These are phyloP conservation scores for Stephanodiscus minutulus DNA, from an alignment of 108 stramenopile species.

Conservation along the genomic window DNA sequence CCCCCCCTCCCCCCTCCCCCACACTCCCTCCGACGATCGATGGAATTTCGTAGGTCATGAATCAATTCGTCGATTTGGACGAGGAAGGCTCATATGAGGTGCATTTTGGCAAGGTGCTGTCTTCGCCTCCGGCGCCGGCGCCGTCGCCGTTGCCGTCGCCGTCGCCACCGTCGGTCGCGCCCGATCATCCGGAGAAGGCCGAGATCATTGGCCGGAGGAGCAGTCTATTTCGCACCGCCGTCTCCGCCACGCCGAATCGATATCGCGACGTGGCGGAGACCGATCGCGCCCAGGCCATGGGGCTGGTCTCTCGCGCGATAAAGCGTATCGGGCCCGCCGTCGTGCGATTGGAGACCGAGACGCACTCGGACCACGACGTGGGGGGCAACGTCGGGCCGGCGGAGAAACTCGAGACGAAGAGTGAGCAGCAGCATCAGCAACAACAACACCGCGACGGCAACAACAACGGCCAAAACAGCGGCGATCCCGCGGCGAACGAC, in stretches of 20 bases:
- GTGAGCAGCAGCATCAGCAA: not conserved
- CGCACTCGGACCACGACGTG: constrained; percentile 37
- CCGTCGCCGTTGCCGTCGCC: constrained; percentile 10
- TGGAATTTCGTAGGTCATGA: constrained; percentile 17
- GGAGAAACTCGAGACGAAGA: constrained; percentile 10
- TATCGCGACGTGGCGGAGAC: constrained; percentile 12
- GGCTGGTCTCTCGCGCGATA: constrained; percentile 77
- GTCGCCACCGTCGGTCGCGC: not conserved
- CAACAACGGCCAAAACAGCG: not conserved
- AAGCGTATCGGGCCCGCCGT: constrained; percentile 80
- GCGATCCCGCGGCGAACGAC: constrained; percentile 17
- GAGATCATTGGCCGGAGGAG: constrained; percentile 3
- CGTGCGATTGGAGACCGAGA: constrained; percentile 87
- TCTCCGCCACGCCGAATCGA: constrained; percentile 11
- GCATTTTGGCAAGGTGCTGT: constrained; percentile 35
- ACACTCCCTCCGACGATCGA: not conserved
- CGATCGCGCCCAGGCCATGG: constrained; percentile 35
- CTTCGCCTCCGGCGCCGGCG: not conserved
- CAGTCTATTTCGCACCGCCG: constrained; percentile 1
- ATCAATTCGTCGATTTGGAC: constrained; percentile 51
- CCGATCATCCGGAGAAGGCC: constrained; percentile 7
- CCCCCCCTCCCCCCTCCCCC: not conserved
- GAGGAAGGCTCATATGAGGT: constrained; percentile 53
- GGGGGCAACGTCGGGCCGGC: not conserved
- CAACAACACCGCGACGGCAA: no score